Evolutionary conservation across 257 asterid genomes (phyloP).

Genomic region (Solanum peruvianum): DNA sequence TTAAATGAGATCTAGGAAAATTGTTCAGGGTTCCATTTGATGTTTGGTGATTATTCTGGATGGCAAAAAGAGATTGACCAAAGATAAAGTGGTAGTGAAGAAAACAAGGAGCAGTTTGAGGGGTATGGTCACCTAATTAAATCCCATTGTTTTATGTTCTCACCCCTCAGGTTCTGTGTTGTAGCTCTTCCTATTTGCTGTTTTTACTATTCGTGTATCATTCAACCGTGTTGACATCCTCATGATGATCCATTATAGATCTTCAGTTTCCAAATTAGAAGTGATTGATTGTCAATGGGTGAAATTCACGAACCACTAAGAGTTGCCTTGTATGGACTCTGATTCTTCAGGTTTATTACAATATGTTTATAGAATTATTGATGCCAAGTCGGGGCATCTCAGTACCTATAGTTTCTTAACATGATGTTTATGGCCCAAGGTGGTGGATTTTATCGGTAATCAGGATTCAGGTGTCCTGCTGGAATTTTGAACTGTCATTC

Average conservation of each 20-base stretch:
- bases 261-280: background rate
- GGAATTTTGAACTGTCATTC: background rate
- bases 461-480: background rate
- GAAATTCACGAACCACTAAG: background rate
- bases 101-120: background rate
- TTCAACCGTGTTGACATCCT: background rate
- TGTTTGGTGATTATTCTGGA: background rate
- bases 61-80: background rate
- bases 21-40: background rate
- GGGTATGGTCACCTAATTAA: background rate
- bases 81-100: background rate
- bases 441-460: background rate
- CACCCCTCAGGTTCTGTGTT: background rate
- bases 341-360: background rate
- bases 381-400: background rate
- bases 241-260: background rate
- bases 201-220: background rate
- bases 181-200: background rate
- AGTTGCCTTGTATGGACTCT: background rate
- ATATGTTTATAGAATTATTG: background rate
- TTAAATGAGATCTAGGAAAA: background rate
- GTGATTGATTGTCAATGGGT: background rate
- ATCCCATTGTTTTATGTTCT: background rate
- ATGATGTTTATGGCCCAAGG: background rate
- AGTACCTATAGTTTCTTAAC: background rate